Evolutionary conservation across 2,329 filamentous ascomycete species (phyloP), one percentile per base, ranked within the genome.

Genomic region (Hypoxylon sp.): DNA sequence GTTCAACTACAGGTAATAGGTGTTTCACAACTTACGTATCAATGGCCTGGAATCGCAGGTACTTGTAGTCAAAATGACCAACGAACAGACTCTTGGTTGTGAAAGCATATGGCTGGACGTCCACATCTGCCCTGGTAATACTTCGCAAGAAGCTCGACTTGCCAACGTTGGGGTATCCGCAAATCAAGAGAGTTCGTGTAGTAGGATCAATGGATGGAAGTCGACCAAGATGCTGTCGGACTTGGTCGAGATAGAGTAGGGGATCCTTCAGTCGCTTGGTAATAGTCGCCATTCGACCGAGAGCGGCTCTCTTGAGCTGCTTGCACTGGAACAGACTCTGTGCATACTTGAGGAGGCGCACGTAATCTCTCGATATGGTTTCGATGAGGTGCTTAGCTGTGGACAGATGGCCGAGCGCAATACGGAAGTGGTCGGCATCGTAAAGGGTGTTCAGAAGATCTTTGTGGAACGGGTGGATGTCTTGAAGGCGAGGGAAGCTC

Each of bases 251-350:
- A 81, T 98, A 99, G 71, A 97, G 86, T 53, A 99, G 88, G 60
- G 96, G 93, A 75, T 99, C 96, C 83, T 97, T 98, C 69, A 99
- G 85, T 71, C 94, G 90, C 85, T 94, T 96, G 83, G 93, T 93
- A 76, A 99, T 93, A 17, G 96, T 99, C 71, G 95, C 96, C 96
- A 99, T 98, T 79, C 96, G 94, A 85, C 96, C 96, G 58, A 99
- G 89, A 7, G 92, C 97, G 56, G 97, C 96, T 71, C 93, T 89
- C 89, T 99, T 99, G 76, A 99, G 89, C 85, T 98, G 94, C 84
- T 99, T 99, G 88, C 95, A 98, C 84, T 99, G 96, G 85, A 95
- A 99, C 71, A 99, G 87, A 76, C 91, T 97, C 85, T 97, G 94
- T 60, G 93, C 94, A 83, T 99, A 98, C 86, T 97, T 97, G 80